A percentile compares a stretch with the other conserved stretches of the same genome.
These are phyloP conservation scores for Diaporthe capsici DNA, from an alignment of 2,329 filamentous ascomycete genomes.

Conservation along the genomic window DNA sequence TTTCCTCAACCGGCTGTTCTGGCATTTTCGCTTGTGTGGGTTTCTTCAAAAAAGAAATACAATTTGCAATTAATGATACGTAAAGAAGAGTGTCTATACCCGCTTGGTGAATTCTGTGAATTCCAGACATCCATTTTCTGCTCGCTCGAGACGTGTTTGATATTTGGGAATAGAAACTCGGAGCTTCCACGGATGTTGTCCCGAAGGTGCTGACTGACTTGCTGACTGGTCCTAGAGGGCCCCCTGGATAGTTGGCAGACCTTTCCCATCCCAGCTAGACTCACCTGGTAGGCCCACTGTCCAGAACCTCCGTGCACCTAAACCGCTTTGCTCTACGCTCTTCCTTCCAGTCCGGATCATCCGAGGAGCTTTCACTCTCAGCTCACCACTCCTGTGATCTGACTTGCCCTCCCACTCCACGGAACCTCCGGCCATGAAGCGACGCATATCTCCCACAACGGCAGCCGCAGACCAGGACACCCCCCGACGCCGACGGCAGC, in stretches of 20 bases:
- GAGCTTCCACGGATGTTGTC: conserved; percentile 8
- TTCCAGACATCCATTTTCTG: background rate
- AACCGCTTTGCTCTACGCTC: background rate
- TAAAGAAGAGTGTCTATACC: background rate
- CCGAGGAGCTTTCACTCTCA: conserved; percentile 8
- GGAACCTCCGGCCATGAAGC: conserved; percentile 27
- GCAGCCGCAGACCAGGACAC: background rate
- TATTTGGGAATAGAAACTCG: background rate
- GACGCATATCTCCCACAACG: conserved; percentile 15
- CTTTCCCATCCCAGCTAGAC: conserved; percentile 6
- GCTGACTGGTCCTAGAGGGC: background rate
- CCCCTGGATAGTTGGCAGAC: background rate
- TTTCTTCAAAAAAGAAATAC: no score
- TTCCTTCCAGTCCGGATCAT: conserved; percentile 18
- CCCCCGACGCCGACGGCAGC: conserved; percentile 45
- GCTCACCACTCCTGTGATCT: background rate
- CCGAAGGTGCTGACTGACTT: background rate
- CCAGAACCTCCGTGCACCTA: background rate
- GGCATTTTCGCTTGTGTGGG: background rate
- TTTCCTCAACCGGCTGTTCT: background rate
- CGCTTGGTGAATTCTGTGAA: background rate
- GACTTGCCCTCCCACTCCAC: background rate
- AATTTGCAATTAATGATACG: background rate
- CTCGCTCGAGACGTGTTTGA: background rate
- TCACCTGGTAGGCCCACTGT: background rate